A percentile compares a stretch with the other conserved stretches of the same genome.
These are phyloP conservation scores for Neofusicoccum parvum DNA, from an alignment of 2,329 filamentous ascomycete species.

Conservation along the genomic window DNA sequence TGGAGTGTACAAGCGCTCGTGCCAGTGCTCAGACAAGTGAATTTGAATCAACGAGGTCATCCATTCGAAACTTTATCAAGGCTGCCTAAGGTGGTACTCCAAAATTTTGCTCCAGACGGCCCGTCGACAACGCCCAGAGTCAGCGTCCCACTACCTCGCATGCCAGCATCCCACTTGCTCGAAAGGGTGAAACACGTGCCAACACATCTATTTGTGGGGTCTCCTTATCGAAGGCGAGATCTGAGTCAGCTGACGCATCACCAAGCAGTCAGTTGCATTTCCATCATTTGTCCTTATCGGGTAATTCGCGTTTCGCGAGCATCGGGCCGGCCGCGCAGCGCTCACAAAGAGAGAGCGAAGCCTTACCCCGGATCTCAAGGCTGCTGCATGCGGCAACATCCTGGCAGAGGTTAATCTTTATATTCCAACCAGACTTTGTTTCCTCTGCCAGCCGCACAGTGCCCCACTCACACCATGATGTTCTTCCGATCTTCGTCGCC, in stretches of 20 bases:
- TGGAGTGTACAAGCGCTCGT: too few relatives aligned
- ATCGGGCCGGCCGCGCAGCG: not conserved
- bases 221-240: not conserved
- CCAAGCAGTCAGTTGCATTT: not conserved
- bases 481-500: constrained; percentile 1
- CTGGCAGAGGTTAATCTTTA: not conserved
- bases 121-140: too few relatives aligned
- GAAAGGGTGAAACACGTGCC: too few relatives aligned
- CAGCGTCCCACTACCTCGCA: too few relatives aligned
- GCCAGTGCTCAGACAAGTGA: too few relatives aligned
- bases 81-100: too few relatives aligned
- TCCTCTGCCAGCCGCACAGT: not conserved
- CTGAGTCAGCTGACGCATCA: not conserved
- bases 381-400: not conserved
- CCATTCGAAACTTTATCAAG: too few relatives aligned
- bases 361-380: not conserved
- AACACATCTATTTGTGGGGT: too few relatives aligned
- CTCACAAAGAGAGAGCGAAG: not conserved
- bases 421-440: not conserved
- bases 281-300: not conserved
- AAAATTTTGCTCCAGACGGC: too few relatives aligned
- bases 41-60: too few relatives aligned
- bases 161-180: too few relatives aligned
- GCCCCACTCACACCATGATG: not conserved
- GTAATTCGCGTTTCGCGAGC: not conserved